Evolutionary conservation across 768 basidiomycete genomes (phyloP), one percentile per base, ranked within the genome.

Genomic region (Polyporus arcularius): DNA sequence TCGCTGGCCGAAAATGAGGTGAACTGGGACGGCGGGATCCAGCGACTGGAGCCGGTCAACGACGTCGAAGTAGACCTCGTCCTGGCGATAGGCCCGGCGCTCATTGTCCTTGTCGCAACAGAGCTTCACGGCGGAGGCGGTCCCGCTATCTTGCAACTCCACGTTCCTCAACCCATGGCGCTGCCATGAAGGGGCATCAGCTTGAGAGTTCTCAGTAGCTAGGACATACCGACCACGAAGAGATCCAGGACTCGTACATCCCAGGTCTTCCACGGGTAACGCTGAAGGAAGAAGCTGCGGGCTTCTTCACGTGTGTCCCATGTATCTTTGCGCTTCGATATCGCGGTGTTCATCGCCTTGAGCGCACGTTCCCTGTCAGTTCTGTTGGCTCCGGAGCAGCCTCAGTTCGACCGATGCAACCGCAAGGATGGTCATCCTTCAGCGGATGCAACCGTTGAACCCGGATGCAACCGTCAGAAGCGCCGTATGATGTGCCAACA

Each of bases 281-380:
- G 60, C 18, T 53, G 14, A 43, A 49, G 31, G 55, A 62, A 65
- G 55, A 59, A 65, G 15, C 18, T 9, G 16, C 26, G 43, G 10
- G 64, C 60, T 1, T 59, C 58, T n/a, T 46, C 60, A 10, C 57
- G 58, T 1, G 49, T n/a, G 53, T 35, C 26, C 64, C 64, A 65
- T 3, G 16, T 15, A 38, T 62, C 61, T 3, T 49, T 48, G 15
- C 65, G 61, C 55, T 39, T 56, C 2, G 53, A 48, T 14, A 62
- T 43, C 16, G 55, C 54, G 30, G 55, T 46, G 43, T 43, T 28
- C 46, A 60, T 51, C 4, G 5, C 2, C 26, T 12, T 31, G 14
- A 65, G 51, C 31, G 61, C 58, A 7, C 50, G 55, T 16, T 56
- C 48, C 38, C 58, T 49, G 18, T 62, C 58, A 2, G 35, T 51